A percentile compares a stretch with the other conserved stretches of the same genome.
Conservation (phyloP, 2,329 filamentous ascomycete species). For the Cladophialophora chaetospira region DNA sequence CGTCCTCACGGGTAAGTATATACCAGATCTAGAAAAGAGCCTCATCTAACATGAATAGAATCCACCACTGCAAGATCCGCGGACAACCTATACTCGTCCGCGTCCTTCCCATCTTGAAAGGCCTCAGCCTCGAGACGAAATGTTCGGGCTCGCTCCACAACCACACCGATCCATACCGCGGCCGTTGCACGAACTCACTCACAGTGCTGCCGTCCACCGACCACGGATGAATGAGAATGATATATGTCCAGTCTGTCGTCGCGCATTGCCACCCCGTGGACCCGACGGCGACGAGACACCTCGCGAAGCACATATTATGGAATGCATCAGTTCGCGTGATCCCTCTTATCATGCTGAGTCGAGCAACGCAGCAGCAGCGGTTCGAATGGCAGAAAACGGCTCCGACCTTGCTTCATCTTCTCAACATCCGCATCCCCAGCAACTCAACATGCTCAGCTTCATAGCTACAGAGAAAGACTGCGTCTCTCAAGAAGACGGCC, state of each 20-base stretch:
- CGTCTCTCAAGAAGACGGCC: constrained; percentile 55
- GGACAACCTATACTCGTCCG: constrained; percentile 7
- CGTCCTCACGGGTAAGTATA: constrained; percentile 15
- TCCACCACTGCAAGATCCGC: constrained; percentile 7
- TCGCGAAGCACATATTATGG: constrained; percentile 49
- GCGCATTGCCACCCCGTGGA: constrained; percentile 42
- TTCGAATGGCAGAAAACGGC: not conserved
- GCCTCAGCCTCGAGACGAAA: constrained; percentile 20
- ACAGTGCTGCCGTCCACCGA: constrained; percentile 24
- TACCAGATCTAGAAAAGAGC: not conserved
- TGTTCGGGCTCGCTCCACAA: constrained; percentile 6
- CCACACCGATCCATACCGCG: constrained; percentile 4
- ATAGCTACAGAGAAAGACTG: constrained; percentile 66
- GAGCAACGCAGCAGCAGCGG: constrained; percentile 16
- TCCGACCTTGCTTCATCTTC: not conserved
- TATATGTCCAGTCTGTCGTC: constrained; percentile 51
- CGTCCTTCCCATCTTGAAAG: constrained; percentile 20
- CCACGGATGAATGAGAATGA: constrained; percentile 45
- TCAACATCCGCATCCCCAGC: constrained; percentile 31
- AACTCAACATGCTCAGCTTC: constrained; percentile 50
- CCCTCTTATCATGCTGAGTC: constrained; percentile 20
- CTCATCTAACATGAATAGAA: constrained; percentile 8
- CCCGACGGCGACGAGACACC: constrained; percentile 42
- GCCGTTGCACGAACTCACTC: constrained; percentile 16
- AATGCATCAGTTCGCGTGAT: constrained; percentile 39